Percentiles rank a stretch among this genome's conserved stretches.
Conservation (phyloP, 768 basidiomycete genomes). For the Clitopilus passeckerianus region DNA sequence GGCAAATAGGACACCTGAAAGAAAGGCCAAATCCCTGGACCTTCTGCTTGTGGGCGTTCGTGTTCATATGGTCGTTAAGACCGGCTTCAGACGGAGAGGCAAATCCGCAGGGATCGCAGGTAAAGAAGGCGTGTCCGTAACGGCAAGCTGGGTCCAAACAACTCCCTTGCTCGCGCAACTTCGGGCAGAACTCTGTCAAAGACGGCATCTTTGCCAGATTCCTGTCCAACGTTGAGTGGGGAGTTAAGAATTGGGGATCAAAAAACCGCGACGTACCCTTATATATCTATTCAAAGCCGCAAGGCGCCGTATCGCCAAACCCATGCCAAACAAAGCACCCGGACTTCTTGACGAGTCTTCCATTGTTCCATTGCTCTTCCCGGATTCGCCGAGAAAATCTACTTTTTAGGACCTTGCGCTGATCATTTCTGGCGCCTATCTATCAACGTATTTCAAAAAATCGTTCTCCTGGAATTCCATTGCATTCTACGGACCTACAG, state of each 20-base stretch:
- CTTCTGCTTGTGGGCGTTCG: slow-evolving; percentile 22
- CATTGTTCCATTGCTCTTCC: too few relatives aligned
- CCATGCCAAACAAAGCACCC: background rate
- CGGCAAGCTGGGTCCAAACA: slow-evolving; percentile 27
- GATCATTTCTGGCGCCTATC: background rate
- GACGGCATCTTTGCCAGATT: background rate
- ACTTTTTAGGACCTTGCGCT: background rate
- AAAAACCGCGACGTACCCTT: background rate
- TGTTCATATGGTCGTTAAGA: slow-evolving; percentile 24
- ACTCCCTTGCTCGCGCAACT: slow-evolving; percentile 26
- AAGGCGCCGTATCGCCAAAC: background rate
- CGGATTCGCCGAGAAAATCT: too few relatives aligned
- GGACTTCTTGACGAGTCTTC: background rate
- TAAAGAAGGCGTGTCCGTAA: slow-evolving; percentile 27
- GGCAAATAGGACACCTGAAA: slow-evolving; percentile 27
- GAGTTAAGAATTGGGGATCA: background rate
- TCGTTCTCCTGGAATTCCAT: background rate
- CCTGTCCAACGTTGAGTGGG: background rate
- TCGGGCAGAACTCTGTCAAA: slow-evolving; percentile 25
- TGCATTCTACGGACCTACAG: background rate
- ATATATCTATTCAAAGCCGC: background rate
- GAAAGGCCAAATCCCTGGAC: too few relatives aligned
- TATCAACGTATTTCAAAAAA: background rate
- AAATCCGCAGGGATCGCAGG: slow-evolving; percentile 36
- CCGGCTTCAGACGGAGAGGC: slow-evolving; percentile 10